Conservation (phyloP, 768 basidiomycete species). For the Rhizopogon roseolus region DNA sequence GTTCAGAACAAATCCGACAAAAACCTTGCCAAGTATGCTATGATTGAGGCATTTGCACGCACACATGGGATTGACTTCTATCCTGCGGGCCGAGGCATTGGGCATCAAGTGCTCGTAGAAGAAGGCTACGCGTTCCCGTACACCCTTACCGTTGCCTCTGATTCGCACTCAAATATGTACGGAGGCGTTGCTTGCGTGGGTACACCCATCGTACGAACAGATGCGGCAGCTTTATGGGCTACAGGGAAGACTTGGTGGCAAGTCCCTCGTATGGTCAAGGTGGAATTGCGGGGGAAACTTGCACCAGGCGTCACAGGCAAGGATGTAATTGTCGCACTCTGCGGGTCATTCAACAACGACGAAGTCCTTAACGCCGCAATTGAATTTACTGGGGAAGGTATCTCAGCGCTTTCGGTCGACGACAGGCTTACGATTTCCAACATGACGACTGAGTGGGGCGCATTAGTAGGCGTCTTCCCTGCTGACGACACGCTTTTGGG, state of each 20-base stretch:
- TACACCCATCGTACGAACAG: conserved; percentile 94
- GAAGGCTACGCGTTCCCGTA: conserved; percentile 98
- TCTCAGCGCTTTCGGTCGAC: conserved; percentile 74
- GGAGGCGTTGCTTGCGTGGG: conserved; percentile 97
- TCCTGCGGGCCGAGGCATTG: conserved; percentile 96
- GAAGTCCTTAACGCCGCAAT: conserved; percentile 96
- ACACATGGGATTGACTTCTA: conserved; percentile 88
- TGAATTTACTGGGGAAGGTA: conserved; percentile 91
- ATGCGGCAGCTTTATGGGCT: conserved; percentile 94
- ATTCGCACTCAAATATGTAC: conserved; percentile 99
- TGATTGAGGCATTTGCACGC: conserved; percentile 88
- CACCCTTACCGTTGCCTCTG: conserved; percentile 92
- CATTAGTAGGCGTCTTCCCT: conserved; percentile 92
- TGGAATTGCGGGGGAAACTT: conserved; percentile 80
- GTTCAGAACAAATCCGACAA: conserved; percentile 92
- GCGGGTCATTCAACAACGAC: conserved; percentile 92
- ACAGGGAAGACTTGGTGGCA: conserved; percentile 99
- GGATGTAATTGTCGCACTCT: conserved; percentile 95
- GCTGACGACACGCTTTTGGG: conserved; percentile 74
- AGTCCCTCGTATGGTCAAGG: conserved; percentile 93
- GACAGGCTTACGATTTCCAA: conserved; percentile 97
- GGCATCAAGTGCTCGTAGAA: conserved; percentile 95
- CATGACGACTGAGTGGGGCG: conserved; percentile 99
- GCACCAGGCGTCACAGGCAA: conserved; percentile 93
- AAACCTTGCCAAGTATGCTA: conserved; percentile 88